Percentiles rank a stretch among this genome's conserved stretches.
Evolutionary conservation across 495 filamentous ascomycete genomes (phyloP).

Genomic region (Tuber indicum): DNA sequence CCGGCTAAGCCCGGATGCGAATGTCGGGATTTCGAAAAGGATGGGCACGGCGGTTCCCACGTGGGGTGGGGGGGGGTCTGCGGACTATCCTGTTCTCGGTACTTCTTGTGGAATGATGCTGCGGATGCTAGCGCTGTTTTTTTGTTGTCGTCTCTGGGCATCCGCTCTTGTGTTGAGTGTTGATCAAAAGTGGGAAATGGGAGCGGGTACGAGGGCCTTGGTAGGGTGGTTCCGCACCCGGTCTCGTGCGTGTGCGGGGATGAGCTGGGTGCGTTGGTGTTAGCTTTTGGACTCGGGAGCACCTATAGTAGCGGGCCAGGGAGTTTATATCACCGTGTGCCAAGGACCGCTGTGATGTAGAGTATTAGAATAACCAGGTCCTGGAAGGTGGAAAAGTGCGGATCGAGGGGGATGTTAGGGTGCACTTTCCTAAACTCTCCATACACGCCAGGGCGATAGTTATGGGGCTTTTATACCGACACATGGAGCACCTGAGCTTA

Average conservation of each 20-base stretch:
- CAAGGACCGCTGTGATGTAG: not conserved
- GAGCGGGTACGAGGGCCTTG: not conserved
- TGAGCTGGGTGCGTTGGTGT: not conserved
- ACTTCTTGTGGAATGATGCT: constrained; percentile 58
- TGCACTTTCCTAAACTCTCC: not conserved
- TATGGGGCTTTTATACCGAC: not conserved
- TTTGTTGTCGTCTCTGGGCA: constrained; percentile 38
- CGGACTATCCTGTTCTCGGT: constrained; percentile 61
- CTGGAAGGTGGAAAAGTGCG: not conserved
- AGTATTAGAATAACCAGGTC: not conserved
- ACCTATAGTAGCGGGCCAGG: not conserved
- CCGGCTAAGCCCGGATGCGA: constrained; percentile 61
- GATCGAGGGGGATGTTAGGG: not conserved
- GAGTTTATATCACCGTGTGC: not conserved
- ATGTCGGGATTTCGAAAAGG: constrained; percentile 51
- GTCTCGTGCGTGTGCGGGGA: not conserved
- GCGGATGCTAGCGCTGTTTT: constrained; percentile 46
- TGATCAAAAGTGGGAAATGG: not conserved
- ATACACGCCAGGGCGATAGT: not conserved
- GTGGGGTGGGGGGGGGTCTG: constrained; percentile 44
- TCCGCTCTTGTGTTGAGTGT: not conserved
- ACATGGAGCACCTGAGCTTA: not conserved
- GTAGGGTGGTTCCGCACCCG: not conserved
- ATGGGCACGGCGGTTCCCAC: constrained; percentile 55
- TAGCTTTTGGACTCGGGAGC: not conserved